Evolutionary conservation across 768 basidiomycete genomes (phyloP), one percentile per base, ranked within the genome.

Genomic region (Suillus discolor): DNA sequence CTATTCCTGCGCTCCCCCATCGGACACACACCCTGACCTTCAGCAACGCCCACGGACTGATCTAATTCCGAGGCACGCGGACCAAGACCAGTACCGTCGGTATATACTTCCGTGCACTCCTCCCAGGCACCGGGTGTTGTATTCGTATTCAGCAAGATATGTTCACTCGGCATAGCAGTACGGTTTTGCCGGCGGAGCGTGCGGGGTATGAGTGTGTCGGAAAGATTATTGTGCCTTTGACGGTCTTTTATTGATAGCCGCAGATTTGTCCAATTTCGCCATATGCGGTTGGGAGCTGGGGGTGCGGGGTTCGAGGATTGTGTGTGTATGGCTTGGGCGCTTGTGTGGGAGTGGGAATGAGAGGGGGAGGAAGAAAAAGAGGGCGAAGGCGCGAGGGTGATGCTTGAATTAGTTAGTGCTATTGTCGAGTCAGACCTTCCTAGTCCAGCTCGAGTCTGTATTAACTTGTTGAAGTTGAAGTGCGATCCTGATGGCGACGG

Each of bases 181-280:
- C 66, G 71, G 49, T 65, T 73, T 53, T 55, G 65, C 25, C 72
- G 73, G 36, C 75, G 76, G 53, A 78, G 75, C 39, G 68, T 62
- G 39, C 54, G 73, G 42, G 68, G 49, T 39, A 36, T 57, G 31
- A 67, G 49, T 39, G 25, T 59, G 18, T 54, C 55, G 36, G 66
- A 66, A 31, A 65, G 68, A 63, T 54, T 42, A 65, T 63, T 39
- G 62, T 67, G 71, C 45, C 65, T 71, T 67, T 67, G 72, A 12
- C 38, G 38, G 13, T 44, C 68, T 36, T 47, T 38, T 31, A 61
- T 65, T 13, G 62, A 54, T 23, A 41, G 34, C 4, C 59, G 64
- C 55, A 41, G 41, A 64, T 62, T 42, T 65, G 34, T 55, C 45
- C 64, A 54, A 62, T 57, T 62, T 51, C 61, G 57, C 68, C 66